phyloP scores from a whole-genome alignment of 1,139 yeast genomes.

The Yamadazyma trypodendri region DNA sequence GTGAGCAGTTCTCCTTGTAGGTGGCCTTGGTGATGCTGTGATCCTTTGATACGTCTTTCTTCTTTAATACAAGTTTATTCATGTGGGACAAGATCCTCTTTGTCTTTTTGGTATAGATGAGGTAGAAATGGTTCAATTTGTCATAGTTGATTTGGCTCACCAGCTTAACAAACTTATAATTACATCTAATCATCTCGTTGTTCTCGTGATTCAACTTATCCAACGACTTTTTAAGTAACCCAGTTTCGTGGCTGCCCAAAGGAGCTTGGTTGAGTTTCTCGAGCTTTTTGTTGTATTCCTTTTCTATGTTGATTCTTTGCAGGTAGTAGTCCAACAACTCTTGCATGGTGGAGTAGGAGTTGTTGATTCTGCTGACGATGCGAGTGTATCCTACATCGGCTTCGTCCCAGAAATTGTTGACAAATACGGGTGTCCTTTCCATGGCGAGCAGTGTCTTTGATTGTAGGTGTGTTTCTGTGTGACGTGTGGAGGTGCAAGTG shows the following conservation, averaged over 20 bases:
- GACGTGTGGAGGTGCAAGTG: too few species aligned
- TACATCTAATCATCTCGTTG: constrained; percentile 32
- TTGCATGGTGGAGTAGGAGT: constrained; percentile 36
- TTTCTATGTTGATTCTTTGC: constrained; percentile 61
- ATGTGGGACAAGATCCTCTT: constrained; percentile 37
- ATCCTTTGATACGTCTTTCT: constrained; percentile 28
- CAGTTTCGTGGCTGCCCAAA: constrained; percentile 62
- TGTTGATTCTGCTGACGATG: constrained; percentile 31
- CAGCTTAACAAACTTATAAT: constrained; percentile 31
- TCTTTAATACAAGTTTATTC: constrained; percentile 30
- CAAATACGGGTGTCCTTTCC: constrained; percentile 22
- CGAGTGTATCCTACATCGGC: constrained; percentile 34
- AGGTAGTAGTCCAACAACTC: constrained; percentile 46
- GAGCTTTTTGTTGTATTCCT: constrained; percentile 63
- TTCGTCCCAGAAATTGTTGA: constrained; percentile 47
- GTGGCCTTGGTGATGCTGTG: constrained; percentile 48
- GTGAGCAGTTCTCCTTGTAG: constrained; percentile 60
- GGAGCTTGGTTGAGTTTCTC: constrained; percentile 44
- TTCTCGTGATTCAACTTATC: constrained; percentile 59
- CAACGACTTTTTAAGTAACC: constrained; percentile 56
- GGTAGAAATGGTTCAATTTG: constrained; percentile 30
- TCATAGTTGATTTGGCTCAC: constrained; percentile 35
- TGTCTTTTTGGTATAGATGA: constrained; percentile 30
- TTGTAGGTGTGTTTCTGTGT: too few species aligned
- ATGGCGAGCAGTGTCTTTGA: not conserved